phyloP scores from a whole-genome alignment of 2,329 filamentous ascomycete genomes.

The Colletotrichum sp. region DNA sequence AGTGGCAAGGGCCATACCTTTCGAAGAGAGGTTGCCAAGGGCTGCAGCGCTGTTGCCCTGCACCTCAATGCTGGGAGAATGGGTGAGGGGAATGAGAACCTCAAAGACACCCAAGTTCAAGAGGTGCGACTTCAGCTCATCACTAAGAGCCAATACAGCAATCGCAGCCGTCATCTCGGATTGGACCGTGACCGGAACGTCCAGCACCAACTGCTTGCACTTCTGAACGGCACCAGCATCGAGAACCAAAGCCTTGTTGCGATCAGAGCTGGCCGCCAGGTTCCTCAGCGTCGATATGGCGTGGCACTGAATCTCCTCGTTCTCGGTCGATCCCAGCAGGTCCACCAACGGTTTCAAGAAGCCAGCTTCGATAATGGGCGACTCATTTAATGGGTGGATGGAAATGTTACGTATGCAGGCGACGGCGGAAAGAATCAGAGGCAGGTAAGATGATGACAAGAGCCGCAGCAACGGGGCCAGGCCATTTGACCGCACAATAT shows the following conservation, averaged over 20 bases:
- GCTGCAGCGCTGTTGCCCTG: constrained; percentile 98
- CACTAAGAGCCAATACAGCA: constrained; percentile 91
- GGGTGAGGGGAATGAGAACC: constrained; percentile 91
- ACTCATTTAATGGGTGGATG: constrained; percentile 97
- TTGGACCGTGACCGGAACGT: constrained; percentile 92
- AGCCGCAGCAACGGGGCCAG: constrained; percentile 85
- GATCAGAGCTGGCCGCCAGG: constrained; percentile 92
- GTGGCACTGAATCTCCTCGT: constrained; percentile 98
- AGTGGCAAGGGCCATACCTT: constrained; percentile 66
- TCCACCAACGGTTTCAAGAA: constrained; percentile 95
- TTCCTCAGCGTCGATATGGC: constrained; percentile 97
- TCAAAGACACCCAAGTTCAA: constrained; percentile 94
- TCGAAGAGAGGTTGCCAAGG: constrained; percentile 93
- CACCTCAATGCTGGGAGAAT: constrained; percentile 95
- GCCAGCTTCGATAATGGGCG: constrained; percentile 96
- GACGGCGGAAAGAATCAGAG: constrained; percentile 93
- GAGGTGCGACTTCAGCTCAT: constrained; percentile 91
- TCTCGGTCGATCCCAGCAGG: constrained; percentile 91
- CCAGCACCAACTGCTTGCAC: constrained; percentile 94
- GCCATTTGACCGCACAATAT: constrained; percentile 90
- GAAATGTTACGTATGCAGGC: constrained; percentile 99
- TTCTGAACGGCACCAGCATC: constrained; percentile 97
- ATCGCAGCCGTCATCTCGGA: constrained; percentile 99
- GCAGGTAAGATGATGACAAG: constrained; percentile 92
- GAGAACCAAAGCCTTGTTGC: constrained; percentile 96